These are phyloP conservation scores for Saccharomycopsis sp. DNA, from an alignment of 805 yeast species.

Conservation along the genomic window DNA sequence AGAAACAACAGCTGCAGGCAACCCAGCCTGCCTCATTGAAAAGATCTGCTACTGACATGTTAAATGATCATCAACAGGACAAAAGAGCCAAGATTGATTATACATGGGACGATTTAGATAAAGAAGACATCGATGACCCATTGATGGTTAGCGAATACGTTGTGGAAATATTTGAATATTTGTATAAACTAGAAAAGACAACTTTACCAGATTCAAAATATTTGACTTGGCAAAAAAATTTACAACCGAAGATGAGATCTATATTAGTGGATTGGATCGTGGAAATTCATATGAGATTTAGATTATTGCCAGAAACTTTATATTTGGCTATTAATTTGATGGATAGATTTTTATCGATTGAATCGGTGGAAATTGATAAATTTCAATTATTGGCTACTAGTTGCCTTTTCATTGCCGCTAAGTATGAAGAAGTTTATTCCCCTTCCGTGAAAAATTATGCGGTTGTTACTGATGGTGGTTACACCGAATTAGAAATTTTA, in stretches of 20 bases:
- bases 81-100: constrained; percentile 25
- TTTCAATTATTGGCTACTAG: constrained; percentile 84
- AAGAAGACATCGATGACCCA: constrained; percentile 64
- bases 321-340: constrained; percentile 75
- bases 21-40: constrained; percentile 23
- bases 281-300: constrained; percentile 78
- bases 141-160: constrained; percentile 93
- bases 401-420: constrained; percentile 81
- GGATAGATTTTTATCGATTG: constrained; percentile 79
- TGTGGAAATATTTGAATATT: constrained; percentile 73
- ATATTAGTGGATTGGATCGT: constrained; percentile 92
- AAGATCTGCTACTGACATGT: constrained; percentile 11
- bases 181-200: constrained; percentile 62
- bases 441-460: constrained; percentile 84
- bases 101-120: constrained; percentile 67
- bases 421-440: constrained; percentile 84
- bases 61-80: constrained; percentile 4
- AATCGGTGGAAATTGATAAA: constrained; percentile 67
- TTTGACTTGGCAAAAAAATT: constrained; percentile 52
- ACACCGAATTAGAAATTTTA: constrained; percentile 70
- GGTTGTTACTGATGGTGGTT: constrained; percentile 81
- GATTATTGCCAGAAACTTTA: constrained; percentile 79
- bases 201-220: constrained; percentile 73
- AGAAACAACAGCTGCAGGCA: neutral
- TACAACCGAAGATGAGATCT: constrained; percentile 78